A percentile compares a stretch with the other conserved stretches of the same genome.
phyloP scores from a whole-genome alignment of 306 rosid genomes.

The Sicyos edulis region DNA sequence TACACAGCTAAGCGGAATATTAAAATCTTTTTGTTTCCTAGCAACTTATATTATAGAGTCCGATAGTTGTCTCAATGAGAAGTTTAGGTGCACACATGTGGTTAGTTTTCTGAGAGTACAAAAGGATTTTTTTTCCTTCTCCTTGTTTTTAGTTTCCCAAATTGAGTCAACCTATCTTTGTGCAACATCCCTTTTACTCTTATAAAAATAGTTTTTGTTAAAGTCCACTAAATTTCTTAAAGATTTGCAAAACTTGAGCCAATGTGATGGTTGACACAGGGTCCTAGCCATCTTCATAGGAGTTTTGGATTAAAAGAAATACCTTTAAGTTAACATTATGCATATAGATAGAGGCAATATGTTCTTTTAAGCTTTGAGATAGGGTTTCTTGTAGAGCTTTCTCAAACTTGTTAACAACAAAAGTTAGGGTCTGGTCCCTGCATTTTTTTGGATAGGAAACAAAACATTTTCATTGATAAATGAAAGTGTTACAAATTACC shows the following conservation, averaged over 20 bases:
- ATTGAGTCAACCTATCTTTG: neutral
- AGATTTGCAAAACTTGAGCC: neutral
- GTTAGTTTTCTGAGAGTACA: neutral
- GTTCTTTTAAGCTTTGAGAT: neutral
- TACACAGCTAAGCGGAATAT: neutral
- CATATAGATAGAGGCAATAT: neutral
- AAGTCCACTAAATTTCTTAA: neutral
- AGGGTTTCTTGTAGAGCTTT: neutral
- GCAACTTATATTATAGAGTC: neutral
- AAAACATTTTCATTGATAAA: no score
- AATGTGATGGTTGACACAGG: neutral
- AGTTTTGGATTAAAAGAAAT: neutral
- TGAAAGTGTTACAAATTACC: no score
- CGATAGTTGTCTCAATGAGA: neutral
- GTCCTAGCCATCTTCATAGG: neutral
- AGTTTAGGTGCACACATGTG: neutral
- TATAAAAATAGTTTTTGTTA: neutral
- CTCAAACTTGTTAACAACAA: neutral
- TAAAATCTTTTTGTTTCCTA: neutral
- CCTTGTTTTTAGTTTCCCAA: neutral
- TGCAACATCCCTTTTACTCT: neutral
- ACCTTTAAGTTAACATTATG: neutral
- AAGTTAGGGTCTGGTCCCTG: no score
- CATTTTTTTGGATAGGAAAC: no score
- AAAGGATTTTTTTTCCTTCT: no score